Evolutionary conservation across 2,329 filamentous ascomycete genomes (phyloP), one percentile per base, ranked within the genome.

Genomic region (Talaromyces marneffei): DNA sequence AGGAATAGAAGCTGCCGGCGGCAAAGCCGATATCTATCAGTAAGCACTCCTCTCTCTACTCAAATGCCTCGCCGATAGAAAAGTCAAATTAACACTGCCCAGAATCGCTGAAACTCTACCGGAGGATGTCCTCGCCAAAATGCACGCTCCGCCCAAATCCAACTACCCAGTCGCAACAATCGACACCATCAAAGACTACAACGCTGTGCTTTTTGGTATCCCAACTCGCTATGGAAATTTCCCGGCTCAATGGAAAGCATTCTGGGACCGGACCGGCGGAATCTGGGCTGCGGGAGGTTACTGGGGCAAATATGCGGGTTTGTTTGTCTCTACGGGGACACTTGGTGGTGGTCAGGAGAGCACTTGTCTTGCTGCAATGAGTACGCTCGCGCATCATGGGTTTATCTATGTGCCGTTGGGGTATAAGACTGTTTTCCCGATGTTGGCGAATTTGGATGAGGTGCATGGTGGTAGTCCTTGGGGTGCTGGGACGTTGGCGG

Each of bases 141-240:
- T 99, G 92, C 78, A 95, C 79, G 94, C 94, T 25, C 90, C 92
- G 4, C 73, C 86, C 67, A 95, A 96, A 70, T 75, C 83, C 4
- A 74, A 83, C 66, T 80, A 94, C 73, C 83, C 87, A 62, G 75
- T 91, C 67, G 81, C 87, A 63, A 79, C 82, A 70, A 82, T 84
- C 54, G 75, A 83, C 14, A 80, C 75, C 31, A 86, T 96, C 48
- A 84, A 87, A 71, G 66, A 80, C 57, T 97, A 95, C 80, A 92
- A 97, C 72, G 93, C 81, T 67, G 88, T 96, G 81, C 87, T 99
- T 66, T 84, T 97, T 70, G 94, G 94, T 67, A 94, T 97, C 75
- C 94, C 94, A 63, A 99, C 94, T 57, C 86, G 94, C 68, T 99
- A 91, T 80, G 94, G 93, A 70, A 97, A 95, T 85, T 96, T 96